Conservation (phyloP, 2,329 filamentous ascomycete species). For the Talaromyces atroroseus region DNA sequence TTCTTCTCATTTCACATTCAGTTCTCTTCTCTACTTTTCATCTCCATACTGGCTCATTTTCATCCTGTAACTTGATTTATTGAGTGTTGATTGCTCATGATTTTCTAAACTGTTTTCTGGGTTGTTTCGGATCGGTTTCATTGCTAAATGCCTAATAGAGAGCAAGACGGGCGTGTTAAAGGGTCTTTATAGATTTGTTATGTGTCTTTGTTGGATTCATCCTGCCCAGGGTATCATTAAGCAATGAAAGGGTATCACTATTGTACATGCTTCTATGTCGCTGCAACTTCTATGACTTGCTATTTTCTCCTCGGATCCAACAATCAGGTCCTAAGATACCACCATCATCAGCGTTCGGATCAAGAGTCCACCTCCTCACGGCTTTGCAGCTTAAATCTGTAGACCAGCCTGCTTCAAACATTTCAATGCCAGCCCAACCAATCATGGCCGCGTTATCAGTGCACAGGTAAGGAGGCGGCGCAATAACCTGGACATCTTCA, state of each 20-base stretch:
- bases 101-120: not conserved
- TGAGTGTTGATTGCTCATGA: not conserved
- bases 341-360: constrained; percentile 54
- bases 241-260: constrained; percentile 18
- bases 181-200: not conserved
- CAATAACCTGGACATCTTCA: constrained; percentile 55
- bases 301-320: constrained; percentile 41
- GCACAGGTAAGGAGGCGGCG: constrained; percentile 72
- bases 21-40: not conserved
- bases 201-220: not conserved
- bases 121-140: not conserved
- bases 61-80: not conserved
- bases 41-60: not conserved
- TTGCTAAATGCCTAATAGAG: not conserved
- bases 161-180: not conserved
- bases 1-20: not conserved
- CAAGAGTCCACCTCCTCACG: constrained; percentile 68
- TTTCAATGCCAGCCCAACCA: constrained; percentile 86
- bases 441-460: constrained; percentile 99
- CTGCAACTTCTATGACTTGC: not conserved
- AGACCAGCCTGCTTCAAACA: constrained; percentile 73
- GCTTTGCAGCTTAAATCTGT: constrained; percentile 57
- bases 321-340: constrained; percentile 61
- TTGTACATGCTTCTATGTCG: constrained; percentile 16
- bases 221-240: not conserved